Evolutionary conservation across 2,329 filamentous ascomycete genomes (phyloP).

Genomic region (Penicillium janthinellum): DNA sequence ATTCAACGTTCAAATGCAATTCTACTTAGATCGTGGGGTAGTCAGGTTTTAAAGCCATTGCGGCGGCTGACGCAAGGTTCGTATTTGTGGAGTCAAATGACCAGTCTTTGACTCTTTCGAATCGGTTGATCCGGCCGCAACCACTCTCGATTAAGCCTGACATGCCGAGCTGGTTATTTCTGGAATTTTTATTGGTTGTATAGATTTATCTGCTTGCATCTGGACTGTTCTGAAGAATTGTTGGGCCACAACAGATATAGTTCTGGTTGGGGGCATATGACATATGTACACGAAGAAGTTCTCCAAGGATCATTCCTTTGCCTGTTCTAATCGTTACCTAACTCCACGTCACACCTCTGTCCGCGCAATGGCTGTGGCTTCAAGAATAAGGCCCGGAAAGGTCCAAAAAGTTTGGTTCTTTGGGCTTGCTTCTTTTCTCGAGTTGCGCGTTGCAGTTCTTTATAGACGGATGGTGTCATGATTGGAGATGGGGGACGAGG

Average conservation of each 20-base stretch:
- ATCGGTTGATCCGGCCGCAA: background rate
- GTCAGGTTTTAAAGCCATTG: background rate
- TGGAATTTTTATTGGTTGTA: background rate
- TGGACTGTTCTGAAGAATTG: background rate
- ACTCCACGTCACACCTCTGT: background rate
- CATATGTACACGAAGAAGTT: background rate
- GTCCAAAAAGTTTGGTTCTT: background rate
- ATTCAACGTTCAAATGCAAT: background rate
- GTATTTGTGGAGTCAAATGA: background rate
- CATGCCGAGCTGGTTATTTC: background rate
- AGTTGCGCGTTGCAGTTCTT: constrained; percentile 8
- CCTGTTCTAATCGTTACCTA: background rate
- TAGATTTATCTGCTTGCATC: too few relatives aligned
- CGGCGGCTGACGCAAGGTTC: background rate
- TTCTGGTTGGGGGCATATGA: background rate
- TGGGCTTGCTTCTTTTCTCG: background rate
- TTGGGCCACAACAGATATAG: background rate
- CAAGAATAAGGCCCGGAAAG: constrained; percentile 2
- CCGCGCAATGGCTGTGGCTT: background rate
- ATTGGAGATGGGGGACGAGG: constrained; percentile 7
- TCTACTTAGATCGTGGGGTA: background rate
- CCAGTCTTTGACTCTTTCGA: background rate
- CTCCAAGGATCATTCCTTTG: background rate
- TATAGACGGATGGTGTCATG: constrained; percentile 7
- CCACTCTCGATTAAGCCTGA: background rate